Conservation (phyloP, 768 basidiomycete genomes). For the Phanerochaete sordida region DNA sequence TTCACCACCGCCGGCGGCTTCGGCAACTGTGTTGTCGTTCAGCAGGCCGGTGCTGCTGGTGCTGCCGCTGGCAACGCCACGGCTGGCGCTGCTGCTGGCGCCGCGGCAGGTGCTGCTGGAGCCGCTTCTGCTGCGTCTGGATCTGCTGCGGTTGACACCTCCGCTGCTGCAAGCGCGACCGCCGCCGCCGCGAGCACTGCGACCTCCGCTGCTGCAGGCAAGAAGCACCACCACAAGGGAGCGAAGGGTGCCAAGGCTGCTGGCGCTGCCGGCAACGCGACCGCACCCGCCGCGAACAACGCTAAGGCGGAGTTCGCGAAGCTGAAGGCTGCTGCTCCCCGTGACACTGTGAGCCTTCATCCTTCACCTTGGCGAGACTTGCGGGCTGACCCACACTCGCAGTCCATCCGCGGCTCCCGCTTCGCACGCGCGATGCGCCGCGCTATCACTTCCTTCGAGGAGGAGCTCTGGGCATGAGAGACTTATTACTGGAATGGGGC, state of each 20-base stretch:
- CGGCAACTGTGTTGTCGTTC: constrained; percentile 52
- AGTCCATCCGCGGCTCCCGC: constrained; percentile 8
- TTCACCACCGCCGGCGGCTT: constrained; percentile 48
- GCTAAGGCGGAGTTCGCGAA: constrained; percentile 17
- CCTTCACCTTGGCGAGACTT: not conserved
- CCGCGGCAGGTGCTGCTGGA: not conserved
- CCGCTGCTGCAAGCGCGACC: constrained; percentile 2
- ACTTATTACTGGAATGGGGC: not conserved
- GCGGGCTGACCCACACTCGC: not conserved
- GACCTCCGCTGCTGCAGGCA: constrained; percentile 1
- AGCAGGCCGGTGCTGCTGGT: constrained; percentile 21
- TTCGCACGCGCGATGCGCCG: constrained; percentile 10
- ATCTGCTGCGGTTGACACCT: constrained; percentile 3
- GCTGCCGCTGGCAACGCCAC: constrained; percentile 8
- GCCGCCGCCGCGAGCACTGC: constrained; percentile 6
- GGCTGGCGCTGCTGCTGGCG: not conserved
- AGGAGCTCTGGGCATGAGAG: constrained; percentile 1
- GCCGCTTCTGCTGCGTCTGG: constrained; percentile 4
- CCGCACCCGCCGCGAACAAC: constrained; percentile 11
- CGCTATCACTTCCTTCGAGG: not conserved
- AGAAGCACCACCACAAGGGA: not conserved
- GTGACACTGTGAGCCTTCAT: constrained; percentile 11
- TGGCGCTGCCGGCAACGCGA: constrained; percentile 16
- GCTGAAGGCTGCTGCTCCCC: constrained; percentile 12
- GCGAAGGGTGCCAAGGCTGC: constrained; percentile 11